A percentile compares a stretch with the other conserved stretches of the same genome.
These are phyloP conservation scores for Takashimella koratensis DNA, from an alignment of 1,284 basidiomycete species.

Conservation along the genomic window DNA sequence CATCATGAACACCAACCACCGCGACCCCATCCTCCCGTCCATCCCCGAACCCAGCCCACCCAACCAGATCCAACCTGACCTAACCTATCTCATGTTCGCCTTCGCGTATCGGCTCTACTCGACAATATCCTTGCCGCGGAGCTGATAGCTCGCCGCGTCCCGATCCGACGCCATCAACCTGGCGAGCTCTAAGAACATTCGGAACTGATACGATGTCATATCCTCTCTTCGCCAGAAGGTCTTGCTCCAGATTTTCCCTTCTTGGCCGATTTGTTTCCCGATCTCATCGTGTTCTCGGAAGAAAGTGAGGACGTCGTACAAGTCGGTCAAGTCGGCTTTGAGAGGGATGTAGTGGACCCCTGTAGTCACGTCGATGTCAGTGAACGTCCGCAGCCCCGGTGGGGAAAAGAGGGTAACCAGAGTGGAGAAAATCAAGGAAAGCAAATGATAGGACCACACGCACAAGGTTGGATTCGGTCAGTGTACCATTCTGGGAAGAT, in stretches of 20 bases:
- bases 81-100: no score
- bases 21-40: no score
- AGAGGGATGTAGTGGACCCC: slow-evolving; percentile 63
- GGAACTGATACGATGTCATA: slow-evolving; percentile 61
- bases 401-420: slow-evolving; percentile 34
- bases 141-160: slow-evolving; percentile 15
- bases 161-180: slow-evolving; percentile 26
- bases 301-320: slow-evolving; percentile 59
- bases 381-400: no score
- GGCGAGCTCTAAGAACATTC: slow-evolving; percentile 42
- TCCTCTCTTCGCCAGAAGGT: slow-evolving; percentile 63
- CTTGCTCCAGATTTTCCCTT: slow-evolving; percentile 60
- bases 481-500: slow-evolving; percentile 63
- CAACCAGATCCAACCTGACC: no score
- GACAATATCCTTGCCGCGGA: background rate
- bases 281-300: slow-evolving; percentile 61
- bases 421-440: background rate
- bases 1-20: no score
- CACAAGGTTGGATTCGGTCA: slow-evolving; percentile 31
- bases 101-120: no score
- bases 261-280: slow-evolving; percentile 57
- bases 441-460: background rate
- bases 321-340: slow-evolving; percentile 56
- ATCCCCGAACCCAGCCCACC: no score
- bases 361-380: no score